Conservation (phyloP, 108 stramenopile species). For the Nitzschia sp. region DNA sequence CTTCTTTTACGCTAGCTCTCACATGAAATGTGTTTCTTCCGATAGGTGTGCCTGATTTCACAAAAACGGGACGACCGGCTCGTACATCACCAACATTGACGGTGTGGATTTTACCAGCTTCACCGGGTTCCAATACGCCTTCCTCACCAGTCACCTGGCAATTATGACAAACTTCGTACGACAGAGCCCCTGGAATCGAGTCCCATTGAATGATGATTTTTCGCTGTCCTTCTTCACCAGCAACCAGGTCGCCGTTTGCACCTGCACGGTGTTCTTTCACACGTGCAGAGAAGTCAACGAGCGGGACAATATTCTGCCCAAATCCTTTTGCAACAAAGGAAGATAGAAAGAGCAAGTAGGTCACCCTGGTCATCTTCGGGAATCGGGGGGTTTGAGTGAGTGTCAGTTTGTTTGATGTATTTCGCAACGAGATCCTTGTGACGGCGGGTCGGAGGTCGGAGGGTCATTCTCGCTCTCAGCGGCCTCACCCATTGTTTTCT, state of each 20-base stretch:
- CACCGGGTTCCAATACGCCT: neutral
- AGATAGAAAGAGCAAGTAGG: neutral
- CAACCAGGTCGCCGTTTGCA: conserved; percentile 23
- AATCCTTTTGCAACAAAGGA: neutral
- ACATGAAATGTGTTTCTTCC: conserved; percentile 37
- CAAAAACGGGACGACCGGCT: conserved; percentile 16
- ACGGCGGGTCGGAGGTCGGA: too few relatives aligned
- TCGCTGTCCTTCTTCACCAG: conserved; percentile 35
- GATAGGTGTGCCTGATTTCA: conserved; percentile 14
- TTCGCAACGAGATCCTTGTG: too few relatives aligned
- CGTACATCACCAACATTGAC: neutral
- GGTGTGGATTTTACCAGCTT: neutral
- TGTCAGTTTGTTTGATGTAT: too few relatives aligned
- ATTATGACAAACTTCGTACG: conserved; percentile 44
- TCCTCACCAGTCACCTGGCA: conserved; percentile 18
- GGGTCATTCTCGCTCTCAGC: too few relatives aligned
- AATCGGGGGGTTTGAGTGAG: too few relatives aligned
- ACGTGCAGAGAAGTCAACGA: conserved; percentile 20
- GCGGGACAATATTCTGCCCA: conserved; percentile 5
- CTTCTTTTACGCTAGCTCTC: conserved; percentile 18
- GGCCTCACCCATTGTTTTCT: too few relatives aligned
- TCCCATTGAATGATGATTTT: conserved; percentile 38
- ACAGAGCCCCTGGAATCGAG: conserved; percentile 7
- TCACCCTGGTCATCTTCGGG: neutral
- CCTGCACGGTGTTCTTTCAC: conserved; percentile 36